Evolutionary conservation across 371 early-diverging fungal genomes (phyloP), one percentile per base, ranked within the genome.

Genomic region (Phascolomyces articulosus): DNA sequence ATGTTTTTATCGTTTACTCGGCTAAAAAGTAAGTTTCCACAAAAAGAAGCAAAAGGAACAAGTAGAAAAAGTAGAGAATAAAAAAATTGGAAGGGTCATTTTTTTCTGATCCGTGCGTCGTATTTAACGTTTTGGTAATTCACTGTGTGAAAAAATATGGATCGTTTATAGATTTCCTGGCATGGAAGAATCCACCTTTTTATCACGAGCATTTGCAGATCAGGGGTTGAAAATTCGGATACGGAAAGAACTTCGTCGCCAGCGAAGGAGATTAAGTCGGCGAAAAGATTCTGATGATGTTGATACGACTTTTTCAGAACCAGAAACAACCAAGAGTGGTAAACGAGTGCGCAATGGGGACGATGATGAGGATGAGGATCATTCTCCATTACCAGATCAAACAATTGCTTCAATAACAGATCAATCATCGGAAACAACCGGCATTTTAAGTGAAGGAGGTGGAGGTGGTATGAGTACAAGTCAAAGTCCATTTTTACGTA

Each of bases 161-260:
- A n/a, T n/a, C n/a, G n/a, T 62, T 21, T 55, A 20, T 63, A 79
- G 80, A 57, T 98, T 96, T 62, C 96, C 98, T 1, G 98, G 98
- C 4, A 95, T 96, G 95, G 91, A 91, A 74, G 97, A 95, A 63
- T 94, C 96, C 0, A 98, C 97, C 0, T 87, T 86, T 62, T 72
- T 96, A 38, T 94, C 96, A 20, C 83, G 93, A 56, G 82, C 92
- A 15, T 96, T 98, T 85, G 96, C 97, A 26, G 95, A 96, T 63
- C 98, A 98, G 72, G 98, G 98, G 0, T 79, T 98, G 16, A 95
- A 96, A 67, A 95, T 98, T 58, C 90, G 97, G 20, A 94, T 97
- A 58, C 86, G 96, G 47, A 90, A 89, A 63, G 89, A 89, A 65
- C 62, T 85, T 27, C 60, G 56, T 21, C 73, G 85, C 24, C 78